Conservation (phyloP, 75 land plant genomes). For the Sequoiadendron giganteum region DNA sequence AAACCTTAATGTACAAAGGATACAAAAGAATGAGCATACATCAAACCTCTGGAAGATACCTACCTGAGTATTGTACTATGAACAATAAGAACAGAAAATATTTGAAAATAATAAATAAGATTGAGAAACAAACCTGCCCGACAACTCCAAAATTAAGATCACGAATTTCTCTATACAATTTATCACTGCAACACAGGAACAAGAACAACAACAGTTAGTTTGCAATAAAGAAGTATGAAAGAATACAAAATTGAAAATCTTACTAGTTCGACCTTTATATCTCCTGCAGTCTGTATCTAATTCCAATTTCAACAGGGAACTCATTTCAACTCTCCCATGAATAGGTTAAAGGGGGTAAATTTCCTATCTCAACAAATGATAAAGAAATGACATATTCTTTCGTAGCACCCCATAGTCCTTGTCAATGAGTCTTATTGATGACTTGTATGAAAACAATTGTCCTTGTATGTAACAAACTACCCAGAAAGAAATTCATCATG, state of each 20-base stretch:
- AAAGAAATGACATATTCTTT: not conserved
- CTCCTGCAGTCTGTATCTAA: not conserved
- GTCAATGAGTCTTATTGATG: not conserved
- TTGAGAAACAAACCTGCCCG: conserved; percentile 70
- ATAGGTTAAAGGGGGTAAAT: not conserved
- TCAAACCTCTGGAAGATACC: not conserved
- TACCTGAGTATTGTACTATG: not conserved
- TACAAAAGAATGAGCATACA: not conserved
- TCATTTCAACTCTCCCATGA: not conserved
- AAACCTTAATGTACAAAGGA: conserved; percentile 57
- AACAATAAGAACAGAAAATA: not conserved
- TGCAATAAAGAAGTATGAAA: not conserved
- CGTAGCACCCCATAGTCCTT: not conserved
- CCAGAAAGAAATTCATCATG: not conserved
- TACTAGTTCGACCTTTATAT: not conserved
- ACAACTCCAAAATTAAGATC: conserved; percentile 99
- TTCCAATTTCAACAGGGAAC: not conserved
- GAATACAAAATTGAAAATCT: not conserved
- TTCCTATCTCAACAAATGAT: not conserved
- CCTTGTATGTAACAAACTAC: not conserved
- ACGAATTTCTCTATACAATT: conserved; percentile 90
- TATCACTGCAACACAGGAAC: conserved; percentile 65
- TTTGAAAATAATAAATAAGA: not conserved
- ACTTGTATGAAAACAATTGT: not conserved
- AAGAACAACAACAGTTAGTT: not conserved